phyloP scores from a whole-genome alignment of 345 rosid genomes.

The Citrus unshiu region DNA sequence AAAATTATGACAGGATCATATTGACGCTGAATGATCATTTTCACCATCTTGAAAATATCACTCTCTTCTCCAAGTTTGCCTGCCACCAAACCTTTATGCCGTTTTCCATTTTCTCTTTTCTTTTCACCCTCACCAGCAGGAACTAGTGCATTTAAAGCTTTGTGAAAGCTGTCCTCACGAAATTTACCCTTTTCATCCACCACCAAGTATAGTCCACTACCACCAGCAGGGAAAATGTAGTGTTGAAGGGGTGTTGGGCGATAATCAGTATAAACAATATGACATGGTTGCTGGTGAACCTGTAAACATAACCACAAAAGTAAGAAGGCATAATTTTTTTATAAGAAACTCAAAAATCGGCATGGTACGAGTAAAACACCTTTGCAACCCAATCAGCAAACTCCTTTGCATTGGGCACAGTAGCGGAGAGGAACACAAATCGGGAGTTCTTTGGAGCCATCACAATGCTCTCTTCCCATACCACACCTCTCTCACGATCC shows the following conservation, averaged over 20 bases:
- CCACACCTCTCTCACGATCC: slow-evolving; percentile 96
- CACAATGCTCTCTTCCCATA: slow-evolving; percentile 99
- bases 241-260: slow-evolving; percentile 99
- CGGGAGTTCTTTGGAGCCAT: slow-evolving; percentile 96
- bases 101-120: slow-evolving; percentile 74
- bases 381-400: slow-evolving; percentile 99
- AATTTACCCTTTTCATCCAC: slow-evolving; percentile 94
- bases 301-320: slow-evolving; percentile 27
- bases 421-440: slow-evolving; percentile 94
- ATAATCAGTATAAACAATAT: slow-evolving; percentile 97
- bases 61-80: slow-evolving; percentile 93
- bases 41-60: slow-evolving; percentile 96
- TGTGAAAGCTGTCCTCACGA: slow-evolving; percentile 94
- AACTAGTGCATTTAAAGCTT: slow-evolving; percentile 81
- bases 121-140: slow-evolving; percentile 66
- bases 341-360: too few relatives aligned
- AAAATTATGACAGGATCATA: slow-evolving; percentile 97
- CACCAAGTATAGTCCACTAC: slow-evolving; percentile 84
- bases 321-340: slow-evolving; percentile 12
- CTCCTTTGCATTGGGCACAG: slow-evolving; percentile 98
- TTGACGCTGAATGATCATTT: slow-evolving; percentile 93
- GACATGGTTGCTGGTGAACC: slow-evolving; percentile 97
- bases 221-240: slow-evolving; percentile 92
- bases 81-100: slow-evolving; percentile 59
- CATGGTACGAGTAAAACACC: slow-evolving; percentile 32